Conservation (phyloP, 768 basidiomycete genomes). For the Paxillus ammoniavirescens region DNA sequence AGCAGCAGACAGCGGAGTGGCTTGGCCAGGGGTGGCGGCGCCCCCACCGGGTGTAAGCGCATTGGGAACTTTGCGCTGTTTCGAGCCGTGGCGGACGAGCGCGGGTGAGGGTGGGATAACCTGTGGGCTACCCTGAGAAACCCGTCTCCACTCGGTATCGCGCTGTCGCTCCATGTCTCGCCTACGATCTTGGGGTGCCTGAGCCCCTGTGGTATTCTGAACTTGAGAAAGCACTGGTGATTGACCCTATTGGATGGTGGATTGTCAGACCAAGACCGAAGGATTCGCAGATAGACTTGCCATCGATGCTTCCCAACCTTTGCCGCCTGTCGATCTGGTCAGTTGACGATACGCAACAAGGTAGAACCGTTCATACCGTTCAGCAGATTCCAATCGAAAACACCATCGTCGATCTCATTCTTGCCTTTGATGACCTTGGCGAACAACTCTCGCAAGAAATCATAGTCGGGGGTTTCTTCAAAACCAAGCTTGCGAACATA, state of each 20-base stretch:
- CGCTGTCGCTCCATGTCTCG: constrained; percentile 50
- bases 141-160: constrained; percentile 63
- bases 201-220: constrained; percentile 49
- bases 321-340: constrained; percentile 56
- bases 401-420: constrained; percentile 86
- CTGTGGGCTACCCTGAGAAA: constrained; percentile 52
- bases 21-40: constrained; percentile 49
- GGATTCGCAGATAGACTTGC: constrained; percentile 42
- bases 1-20: constrained; percentile 69
- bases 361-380: constrained; percentile 53
- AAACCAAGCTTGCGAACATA: constrained; percentile 99
- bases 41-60: constrained; percentile 55
- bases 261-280: constrained; percentile 7
- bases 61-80: constrained; percentile 61
- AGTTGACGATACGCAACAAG: constrained; percentile 3
- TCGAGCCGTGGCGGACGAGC: constrained; percentile 73
- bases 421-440: constrained; percentile 90
- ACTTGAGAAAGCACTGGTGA: constrained; percentile 65
- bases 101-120: constrained; percentile 75
- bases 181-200: constrained; percentile 55
- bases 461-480: constrained; percentile 98
- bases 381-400: constrained; percentile 95
- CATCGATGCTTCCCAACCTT: constrained; percentile 88
- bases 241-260: constrained; percentile 44
- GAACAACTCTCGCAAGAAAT: constrained; percentile 94